These are phyloP conservation scores for Eremomyces bilateralis DNA, from an alignment of 495 filamentous ascomycete species.

Conservation along the genomic window DNA sequence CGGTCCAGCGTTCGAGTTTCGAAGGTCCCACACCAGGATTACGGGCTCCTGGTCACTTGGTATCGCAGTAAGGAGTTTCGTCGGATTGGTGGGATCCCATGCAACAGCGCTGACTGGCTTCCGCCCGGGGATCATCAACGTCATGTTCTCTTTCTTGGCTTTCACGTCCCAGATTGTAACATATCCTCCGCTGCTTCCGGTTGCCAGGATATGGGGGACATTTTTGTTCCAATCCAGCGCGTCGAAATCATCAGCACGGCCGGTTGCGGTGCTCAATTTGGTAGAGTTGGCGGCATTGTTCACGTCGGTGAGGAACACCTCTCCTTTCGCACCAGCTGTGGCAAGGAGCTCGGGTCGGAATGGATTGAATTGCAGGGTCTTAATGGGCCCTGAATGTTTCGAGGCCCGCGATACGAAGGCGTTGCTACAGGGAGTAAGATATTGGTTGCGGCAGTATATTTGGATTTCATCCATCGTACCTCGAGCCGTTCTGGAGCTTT, in stretches of 20 bases:
- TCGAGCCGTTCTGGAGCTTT: conserved; percentile 47
- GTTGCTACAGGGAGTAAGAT: conserved; percentile 28
- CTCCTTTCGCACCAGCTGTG: conserved; percentile 81
- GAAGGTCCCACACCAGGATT: conserved; percentile 82
- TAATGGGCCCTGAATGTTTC: conserved; percentile 84
- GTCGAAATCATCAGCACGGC: conserved; percentile 81
- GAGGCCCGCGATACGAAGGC: conserved; percentile 68
- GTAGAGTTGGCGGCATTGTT: conserved; percentile 75
- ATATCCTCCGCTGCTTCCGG: conserved; percentile 82
- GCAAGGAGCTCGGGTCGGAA: conserved; percentile 76
- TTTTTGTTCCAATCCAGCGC: conserved; percentile 97
- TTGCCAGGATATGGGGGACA: conserved; percentile 86
- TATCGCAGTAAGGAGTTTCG: conserved; percentile 82
- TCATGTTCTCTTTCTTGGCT: conserved; percentile 86
- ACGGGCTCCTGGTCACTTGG: conserved; percentile 74
- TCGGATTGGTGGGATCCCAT: conserved; percentile 88
- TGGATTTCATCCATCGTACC: conserved; percentile 15
- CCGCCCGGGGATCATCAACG: conserved; percentile 74
- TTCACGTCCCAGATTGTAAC: conserved; percentile 98
- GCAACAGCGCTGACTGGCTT: conserved; percentile 90
- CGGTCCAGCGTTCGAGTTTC: conserved; percentile 89
- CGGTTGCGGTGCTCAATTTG: conserved; percentile 67
- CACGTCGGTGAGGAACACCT: conserved; percentile 88
- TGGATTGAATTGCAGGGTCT: conserved; percentile 96
- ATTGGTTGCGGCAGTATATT: too few species aligned